Evolutionary conservation across 2,329 filamentous ascomycete species (phyloP), one percentile per base, ranked within the genome.

Genomic region (Fusarium guadeloupense): DNA sequence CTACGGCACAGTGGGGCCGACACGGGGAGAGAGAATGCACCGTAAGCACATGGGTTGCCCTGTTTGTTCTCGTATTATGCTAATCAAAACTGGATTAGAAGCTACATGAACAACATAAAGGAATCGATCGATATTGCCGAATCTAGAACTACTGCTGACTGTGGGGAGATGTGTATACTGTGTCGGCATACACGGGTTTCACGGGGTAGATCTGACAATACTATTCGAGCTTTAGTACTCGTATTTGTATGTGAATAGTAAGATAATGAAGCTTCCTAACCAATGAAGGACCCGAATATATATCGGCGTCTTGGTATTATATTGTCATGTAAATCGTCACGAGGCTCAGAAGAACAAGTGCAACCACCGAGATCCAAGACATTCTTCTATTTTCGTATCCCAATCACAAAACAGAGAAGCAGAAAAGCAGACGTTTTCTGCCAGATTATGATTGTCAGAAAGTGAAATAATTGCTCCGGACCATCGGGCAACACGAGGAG

Each of bases 1-100:
- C 41, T 48, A 67, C 60, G 54, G 60, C 41, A 47, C 53, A 45
- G 60, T 37, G 46, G 66, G 53, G 30, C 37, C 33, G 40, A 45
- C 14, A 34, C 41, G 55, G 31, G 20, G 16, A 25, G 13, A 9
- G 17, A 31, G 17, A 5, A 10, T 5, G n/a, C 7, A 37, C 7
- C 6, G 34, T 53, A 21, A 59, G 46, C 34, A 41, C 55, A 59
- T 59, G 54, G 54, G 23, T 8, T 20, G 16, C 21, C 52, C n/a
- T 55, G 39, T 17, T 20, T 30, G 13, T n/a, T 12, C 55, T 59
- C 54, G 54, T 59, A 59, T 54, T 20, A 37, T 28, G 12, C 17
- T 40, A 28, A 25, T 49, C 26, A 12, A 17, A 14, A 21, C 23
- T 42, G 54, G 13, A 39, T 33, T 52, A 33, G 33, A 33, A 12